These are phyloP conservation scores for Bassia scoparia DNA, from an alignment of 148 eudicot species.

Conservation along the genomic window DNA sequence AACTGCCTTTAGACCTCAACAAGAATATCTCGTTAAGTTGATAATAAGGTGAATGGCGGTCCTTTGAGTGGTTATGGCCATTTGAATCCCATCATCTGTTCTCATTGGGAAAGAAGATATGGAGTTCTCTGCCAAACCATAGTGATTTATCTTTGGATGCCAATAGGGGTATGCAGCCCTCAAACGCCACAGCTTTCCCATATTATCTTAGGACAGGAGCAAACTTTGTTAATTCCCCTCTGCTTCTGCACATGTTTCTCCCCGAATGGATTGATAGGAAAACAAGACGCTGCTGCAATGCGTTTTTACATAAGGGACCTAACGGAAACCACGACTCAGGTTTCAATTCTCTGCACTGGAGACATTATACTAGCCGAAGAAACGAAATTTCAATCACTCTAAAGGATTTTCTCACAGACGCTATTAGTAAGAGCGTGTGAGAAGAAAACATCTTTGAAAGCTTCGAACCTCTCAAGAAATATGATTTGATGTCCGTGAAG, in stretches of 20 bases:
- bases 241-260: conserved; percentile 35
- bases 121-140: conserved; percentile 27
- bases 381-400: conserved; percentile 36
- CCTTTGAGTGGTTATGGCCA: conserved; percentile 37
- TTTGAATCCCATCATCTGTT: conserved; percentile 51
- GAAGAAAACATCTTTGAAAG: conserved; percentile 52
- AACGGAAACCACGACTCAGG: conserved; percentile 93
- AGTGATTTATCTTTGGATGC: conserved; percentile 30
- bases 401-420: conserved; percentile 59
- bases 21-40: conserved; percentile 22
- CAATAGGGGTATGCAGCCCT: conserved; percentile 35
- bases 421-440: conserved; percentile 71
- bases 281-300: conserved; percentile 39
- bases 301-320: conserved; percentile 69
- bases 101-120: conserved; percentile 35
- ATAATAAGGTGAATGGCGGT: conserved; percentile 25
- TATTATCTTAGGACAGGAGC: conserved; percentile 35
- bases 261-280: conserved; percentile 46
- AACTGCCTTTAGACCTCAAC: conserved; percentile 21
- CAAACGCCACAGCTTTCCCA: conserved; percentile 34
- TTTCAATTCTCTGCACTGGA: conserved; percentile 68
- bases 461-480: conserved; percentile 44
- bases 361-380: conserved; percentile 40
- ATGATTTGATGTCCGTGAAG: conserved; percentile 56
- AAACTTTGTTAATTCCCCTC: conserved; percentile 32